phyloP scores from a whole-genome alignment of 2,329 filamentous ascomycete genomes.

The Pseudogymnoascus sp. region DNA sequence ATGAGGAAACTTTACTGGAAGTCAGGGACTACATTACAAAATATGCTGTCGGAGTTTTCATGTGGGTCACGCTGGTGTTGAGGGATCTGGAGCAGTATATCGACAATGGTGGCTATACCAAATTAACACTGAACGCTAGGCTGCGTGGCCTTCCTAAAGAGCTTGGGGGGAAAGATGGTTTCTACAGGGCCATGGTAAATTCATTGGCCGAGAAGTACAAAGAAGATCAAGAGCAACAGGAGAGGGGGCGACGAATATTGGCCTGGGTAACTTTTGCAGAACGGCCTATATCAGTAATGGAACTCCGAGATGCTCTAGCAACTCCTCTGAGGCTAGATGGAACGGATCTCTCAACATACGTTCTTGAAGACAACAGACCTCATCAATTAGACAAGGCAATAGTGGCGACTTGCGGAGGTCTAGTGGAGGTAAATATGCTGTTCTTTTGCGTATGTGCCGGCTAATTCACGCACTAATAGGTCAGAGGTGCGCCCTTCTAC shows the following conservation, averaged over 20 bases:
- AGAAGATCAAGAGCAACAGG: not conserved
- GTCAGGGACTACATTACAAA: not conserved
- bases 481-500: not conserved
- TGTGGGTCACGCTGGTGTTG: not conserved
- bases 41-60: not conserved
- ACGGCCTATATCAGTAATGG: not conserved
- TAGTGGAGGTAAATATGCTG: not conserved
- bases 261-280: constrained; percentile 8
- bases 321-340: not conserved
- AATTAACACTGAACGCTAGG: not conserved
- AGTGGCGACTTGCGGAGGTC: not conserved
- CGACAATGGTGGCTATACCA: not conserved
- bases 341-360: not conserved
- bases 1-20: not conserved
- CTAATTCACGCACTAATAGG: not conserved
- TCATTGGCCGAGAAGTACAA: not conserved
- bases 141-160: not conserved
- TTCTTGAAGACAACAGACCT: not conserved
- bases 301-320: not conserved
- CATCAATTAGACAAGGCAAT: not conserved
- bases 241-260: not conserved
- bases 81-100: not conserved
- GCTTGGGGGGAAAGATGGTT: not conserved
- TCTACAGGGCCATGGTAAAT: not conserved
- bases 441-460: not conserved